Base-by-base conservation (phyloP, 1,284 basidiomycete genomes). In the Fistulinella cinereoalba region DNA sequence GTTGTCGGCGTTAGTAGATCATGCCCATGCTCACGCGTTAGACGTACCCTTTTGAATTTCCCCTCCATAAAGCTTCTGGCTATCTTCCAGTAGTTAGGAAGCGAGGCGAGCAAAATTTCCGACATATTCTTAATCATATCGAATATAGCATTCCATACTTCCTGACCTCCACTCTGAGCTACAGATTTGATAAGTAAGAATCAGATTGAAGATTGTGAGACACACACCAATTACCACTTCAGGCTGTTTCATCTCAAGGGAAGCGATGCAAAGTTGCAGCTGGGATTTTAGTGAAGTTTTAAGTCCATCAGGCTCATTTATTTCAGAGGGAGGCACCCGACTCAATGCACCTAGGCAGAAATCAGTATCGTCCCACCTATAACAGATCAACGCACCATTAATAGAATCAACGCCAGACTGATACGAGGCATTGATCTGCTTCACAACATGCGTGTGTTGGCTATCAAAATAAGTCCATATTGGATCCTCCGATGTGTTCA, bases 51-150 rank as follows among this genome's bases (percentile, higher is more conserved):
- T 64, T 84, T 86, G 65, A 89, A 93, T 65, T 88, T 91, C 4
- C 94, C 95, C 37, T 97, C 93, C 67, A 94, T 83, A 64, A 95
- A 96, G 13, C 81, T 83, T 66, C 85, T 92, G 1, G 90, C 87
- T 36, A 99, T 90, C 56, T 85, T 85, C 93, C 94, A 97, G 68
- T 97, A 98, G 56, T 81, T 92, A 3, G 95, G 93, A 37, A 99
- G 75, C 2, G 85, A 80, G 18, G 79, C 71, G 16, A 88, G 63
- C 70, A 88, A 77, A 22, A 73, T 74, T 62, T 89, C 87, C 2
- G 85, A 87, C 22, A 88, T 61, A 50, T 71, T 79, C 68, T 88
- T 89, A 41, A 85, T 75, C 73, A 87, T 73, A 39, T 85, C 80
- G 37, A 83, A 74, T 29, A 91, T 83, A 1, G 85, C 81, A 55